Evolutionary conservation across 2,329 filamentous ascomycete species (phyloP), one percentile per base, ranked within the genome.

Genomic region (Apiospora pterosperma): DNA sequence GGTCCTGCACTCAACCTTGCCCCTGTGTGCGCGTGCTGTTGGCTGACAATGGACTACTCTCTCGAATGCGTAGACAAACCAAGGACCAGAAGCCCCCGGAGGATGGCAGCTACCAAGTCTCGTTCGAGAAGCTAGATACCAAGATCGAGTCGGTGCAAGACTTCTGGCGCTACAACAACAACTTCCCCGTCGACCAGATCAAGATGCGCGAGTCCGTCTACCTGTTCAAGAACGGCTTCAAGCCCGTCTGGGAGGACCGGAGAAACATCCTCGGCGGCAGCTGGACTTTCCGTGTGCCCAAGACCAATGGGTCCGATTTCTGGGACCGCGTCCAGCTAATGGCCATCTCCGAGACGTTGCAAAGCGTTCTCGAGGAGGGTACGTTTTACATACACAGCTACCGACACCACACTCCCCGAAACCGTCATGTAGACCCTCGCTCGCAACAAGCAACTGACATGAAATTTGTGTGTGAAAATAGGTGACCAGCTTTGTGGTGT

Each of bases 241-340:
- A 85, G 68, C 91, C 91, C 64, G 81, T 93, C 70, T 93, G 91
- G 91, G 91, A 93, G 79, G 95, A 98, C 76, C 87, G 92, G 44
- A 89, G 96, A 72, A 97, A 97, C 78, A 83, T 90, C 66, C 85
- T 89, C 67, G 95, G 95, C 62, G 95, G 95, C 61, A 91, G 91
- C 76, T 97, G 93, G 93, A 96, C 93, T 25, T 97, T 98, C 79
- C 89, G 94, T 61, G 90, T 97, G 55, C 89, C 90, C 68, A 97
- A 97, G 82, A 84, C 83, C 67, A 84, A 86, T 41, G 88, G 87
- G 6, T 86, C 88, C 3, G 90, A 90, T 71, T 91, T 92, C 74
- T 97, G 90, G 92, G 93, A 89, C 71, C 88, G 90, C 75, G 84
- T 97, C 67, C 88, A 93, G 80, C 81, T 95, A 75, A 84, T 96